A percentile compares a stretch with the other conserved stretches of the same genome.
phyloP scores from a whole-genome alignment of 495 filamentous ascomycete species.

The Viridothelium virens region DNA sequence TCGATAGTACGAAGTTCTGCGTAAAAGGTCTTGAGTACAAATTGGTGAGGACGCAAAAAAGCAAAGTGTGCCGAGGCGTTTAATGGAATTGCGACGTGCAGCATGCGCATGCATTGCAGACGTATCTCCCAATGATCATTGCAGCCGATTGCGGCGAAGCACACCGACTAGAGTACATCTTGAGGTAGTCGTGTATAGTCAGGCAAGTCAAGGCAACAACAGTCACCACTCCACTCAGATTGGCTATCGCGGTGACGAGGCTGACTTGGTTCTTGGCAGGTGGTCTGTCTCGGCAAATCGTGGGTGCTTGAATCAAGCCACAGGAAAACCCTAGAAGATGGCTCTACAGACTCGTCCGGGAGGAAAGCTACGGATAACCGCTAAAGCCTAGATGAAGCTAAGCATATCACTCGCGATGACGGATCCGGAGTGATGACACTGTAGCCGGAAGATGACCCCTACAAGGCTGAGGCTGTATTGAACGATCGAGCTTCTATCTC shows the following conservation, averaged over 20 bases:
- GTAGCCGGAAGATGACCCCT: not conserved
- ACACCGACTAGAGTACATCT: not conserved
- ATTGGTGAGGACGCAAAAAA: not conserved
- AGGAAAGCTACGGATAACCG: not conserved
- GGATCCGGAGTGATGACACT: not conserved
- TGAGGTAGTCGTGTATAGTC: not conserved
- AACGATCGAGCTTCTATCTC: not conserved
- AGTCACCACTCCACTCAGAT: not conserved
- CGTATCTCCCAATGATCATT: not conserved
- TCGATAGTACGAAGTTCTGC: not conserved
- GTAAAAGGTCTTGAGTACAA: not conserved
- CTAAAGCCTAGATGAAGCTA: not conserved
- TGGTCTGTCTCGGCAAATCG: not conserved
- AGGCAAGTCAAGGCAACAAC: not conserved
- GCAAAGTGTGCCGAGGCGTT: not conserved
- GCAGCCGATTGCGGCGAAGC: not conserved
- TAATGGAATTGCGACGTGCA: not conserved
- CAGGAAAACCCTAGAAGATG: not conserved
- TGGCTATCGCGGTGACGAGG: not conserved
- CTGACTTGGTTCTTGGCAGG: not conserved
- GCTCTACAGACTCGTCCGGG: not conserved
- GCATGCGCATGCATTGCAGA: not conserved
- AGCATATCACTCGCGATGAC: not conserved
- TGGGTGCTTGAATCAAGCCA: not conserved
- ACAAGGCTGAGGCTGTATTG: not conserved